A percentile compares a stretch with the other conserved stretches of the same genome.
phyloP scores from a whole-genome alignment of 2,329 filamentous ascomycete species.

The Aureobasidium melanogenum region DNA sequence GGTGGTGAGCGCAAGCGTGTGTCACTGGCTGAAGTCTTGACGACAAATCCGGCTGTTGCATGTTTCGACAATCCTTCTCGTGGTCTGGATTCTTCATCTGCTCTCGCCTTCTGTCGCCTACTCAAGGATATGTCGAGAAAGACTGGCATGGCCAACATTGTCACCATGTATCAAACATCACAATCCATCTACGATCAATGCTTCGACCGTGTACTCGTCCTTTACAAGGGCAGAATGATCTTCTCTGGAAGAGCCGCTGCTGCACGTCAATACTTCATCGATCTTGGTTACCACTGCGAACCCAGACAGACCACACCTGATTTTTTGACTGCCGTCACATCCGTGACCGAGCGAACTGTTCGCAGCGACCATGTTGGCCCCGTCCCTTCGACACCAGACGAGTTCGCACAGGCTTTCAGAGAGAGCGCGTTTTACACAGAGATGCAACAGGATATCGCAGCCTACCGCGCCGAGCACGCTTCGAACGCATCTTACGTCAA shows the following conservation, averaged over 20 bases:
- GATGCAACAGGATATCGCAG: slow-evolving; percentile 41
- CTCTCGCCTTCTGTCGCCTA: slow-evolving; percentile 49
- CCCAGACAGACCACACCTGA: slow-evolving; percentile 60
- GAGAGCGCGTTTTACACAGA: slow-evolving; percentile 25
- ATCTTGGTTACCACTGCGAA: slow-evolving; percentile 60
- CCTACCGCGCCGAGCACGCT: slow-evolving; percentile 33
- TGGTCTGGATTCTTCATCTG: slow-evolving; percentile 49
- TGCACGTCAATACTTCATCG: slow-evolving; percentile 57
- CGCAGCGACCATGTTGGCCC: slow-evolving; percentile 50
- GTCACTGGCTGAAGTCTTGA: slow-evolving; percentile 47
- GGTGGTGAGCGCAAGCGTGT: slow-evolving; percentile 53
- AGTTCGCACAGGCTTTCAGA: slow-evolving; percentile 51
- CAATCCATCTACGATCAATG: slow-evolving; percentile 49
- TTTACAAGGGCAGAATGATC: slow-evolving; percentile 71
- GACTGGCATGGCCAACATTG: slow-evolving; percentile 40
- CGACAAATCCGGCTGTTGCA: slow-evolving; percentile 32
- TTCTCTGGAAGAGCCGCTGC: slow-evolving; percentile 56
- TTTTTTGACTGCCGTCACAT: slow-evolving; percentile 65
- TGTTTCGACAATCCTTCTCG: slow-evolving; percentile 41
- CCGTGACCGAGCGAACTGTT: slow-evolving; percentile 50
- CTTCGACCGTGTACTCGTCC: slow-evolving; percentile 66
- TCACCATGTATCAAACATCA: slow-evolving; percentile 48
- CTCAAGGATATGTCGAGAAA: slow-evolving; percentile 44
- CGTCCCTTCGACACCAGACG: slow-evolving; percentile 60
- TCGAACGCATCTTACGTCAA: slow-evolving; percentile 5